Conservation (phyloP, 495 filamentous ascomycete species). For the Lophiotrema nucula region DNA sequence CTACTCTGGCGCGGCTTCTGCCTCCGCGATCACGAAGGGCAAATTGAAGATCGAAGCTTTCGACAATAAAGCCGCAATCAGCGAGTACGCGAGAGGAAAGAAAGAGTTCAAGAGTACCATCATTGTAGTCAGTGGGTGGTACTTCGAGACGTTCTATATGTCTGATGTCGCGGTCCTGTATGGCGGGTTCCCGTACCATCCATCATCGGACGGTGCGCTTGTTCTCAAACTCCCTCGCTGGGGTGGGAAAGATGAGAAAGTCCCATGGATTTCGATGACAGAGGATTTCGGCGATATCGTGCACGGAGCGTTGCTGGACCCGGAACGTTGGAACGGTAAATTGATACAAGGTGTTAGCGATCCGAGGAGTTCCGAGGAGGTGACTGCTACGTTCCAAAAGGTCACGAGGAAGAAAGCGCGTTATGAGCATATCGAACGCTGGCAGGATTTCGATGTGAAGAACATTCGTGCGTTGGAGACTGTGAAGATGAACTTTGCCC, state of each 20-base stretch:
- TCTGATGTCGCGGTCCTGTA: conserved; percentile 33
- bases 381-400: conserved; percentile 9
- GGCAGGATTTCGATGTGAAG: conserved; percentile 13
- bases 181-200: conserved; percentile 38
- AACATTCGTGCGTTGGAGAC: conserved; percentile 10
- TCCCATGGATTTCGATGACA: conserved; percentile 37
- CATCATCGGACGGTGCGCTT: conserved; percentile 29
- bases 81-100: conserved; percentile 29
- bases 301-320: conserved; percentile 41
- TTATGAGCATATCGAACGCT: conserved; percentile 10
- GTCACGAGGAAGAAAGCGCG: conserved; percentile 17
- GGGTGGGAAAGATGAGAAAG: conserved; percentile 38
- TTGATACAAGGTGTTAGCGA: conserved; percentile 27
- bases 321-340: conserved; percentile 19
- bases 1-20: conserved; percentile 21
- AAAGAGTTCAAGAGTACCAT: conserved; percentile 32
- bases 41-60: conserved; percentile 32
- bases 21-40: conserved; percentile 33
- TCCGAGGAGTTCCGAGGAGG: neutral
- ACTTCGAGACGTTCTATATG: conserved; percentile 36
- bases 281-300: conserved; percentile 43
- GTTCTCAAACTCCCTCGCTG: conserved; percentile 31
- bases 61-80: conserved; percentile 38
- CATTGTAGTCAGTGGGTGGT: conserved; percentile 34
- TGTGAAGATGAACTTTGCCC: conserved; percentile 19